Percentiles rank a stretch among this genome's conserved stretches.
phyloP scores from a whole-genome alignment of 257 asterid genomes.

The Leptodermis oblonga region DNA sequence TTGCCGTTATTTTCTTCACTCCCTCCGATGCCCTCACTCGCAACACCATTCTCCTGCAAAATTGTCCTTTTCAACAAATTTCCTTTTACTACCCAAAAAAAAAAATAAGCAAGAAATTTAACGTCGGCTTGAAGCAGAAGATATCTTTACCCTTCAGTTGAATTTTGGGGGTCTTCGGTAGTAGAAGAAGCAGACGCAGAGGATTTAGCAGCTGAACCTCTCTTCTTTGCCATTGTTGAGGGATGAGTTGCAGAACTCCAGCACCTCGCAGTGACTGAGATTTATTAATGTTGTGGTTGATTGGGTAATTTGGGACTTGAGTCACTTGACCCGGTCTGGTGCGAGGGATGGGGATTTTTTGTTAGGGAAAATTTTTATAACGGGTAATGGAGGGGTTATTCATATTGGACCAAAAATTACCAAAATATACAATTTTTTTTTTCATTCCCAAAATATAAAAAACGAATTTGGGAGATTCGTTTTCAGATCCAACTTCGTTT shows the following conservation, averaged over 20 bases:
- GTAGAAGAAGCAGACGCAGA: slow-evolving; percentile 12
- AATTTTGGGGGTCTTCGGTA: neutral
- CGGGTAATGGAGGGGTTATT: no score
- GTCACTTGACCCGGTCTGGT: no score
- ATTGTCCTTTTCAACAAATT: neutral
- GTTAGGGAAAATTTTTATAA: no score
- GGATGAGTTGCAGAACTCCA: neutral
- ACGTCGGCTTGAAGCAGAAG: neutral
- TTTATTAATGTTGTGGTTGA: no score
- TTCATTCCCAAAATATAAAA: no score
- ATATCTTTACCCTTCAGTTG: slow-evolving; percentile 11
- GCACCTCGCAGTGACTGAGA: neutral
- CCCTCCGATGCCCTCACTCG: slow-evolving; percentile 28
- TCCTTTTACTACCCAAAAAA: no score
- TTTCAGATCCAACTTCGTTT: no score
- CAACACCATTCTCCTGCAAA: slow-evolving; percentile 44
- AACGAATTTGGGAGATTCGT: no score
- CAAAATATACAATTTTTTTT: no score
- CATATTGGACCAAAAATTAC: no score
- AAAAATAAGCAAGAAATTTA: neutral
- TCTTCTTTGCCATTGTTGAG: slow-evolving; percentile 19
- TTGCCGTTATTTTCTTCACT: slow-evolving; percentile 27
- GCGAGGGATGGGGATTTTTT: no score
- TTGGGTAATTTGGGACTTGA: no score
- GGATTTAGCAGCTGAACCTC: slow-evolving; percentile 7